Evolutionary conservation across 2,329 filamentous ascomycete species (phyloP).

Genomic region (Colletotrichum lupini): DNA sequence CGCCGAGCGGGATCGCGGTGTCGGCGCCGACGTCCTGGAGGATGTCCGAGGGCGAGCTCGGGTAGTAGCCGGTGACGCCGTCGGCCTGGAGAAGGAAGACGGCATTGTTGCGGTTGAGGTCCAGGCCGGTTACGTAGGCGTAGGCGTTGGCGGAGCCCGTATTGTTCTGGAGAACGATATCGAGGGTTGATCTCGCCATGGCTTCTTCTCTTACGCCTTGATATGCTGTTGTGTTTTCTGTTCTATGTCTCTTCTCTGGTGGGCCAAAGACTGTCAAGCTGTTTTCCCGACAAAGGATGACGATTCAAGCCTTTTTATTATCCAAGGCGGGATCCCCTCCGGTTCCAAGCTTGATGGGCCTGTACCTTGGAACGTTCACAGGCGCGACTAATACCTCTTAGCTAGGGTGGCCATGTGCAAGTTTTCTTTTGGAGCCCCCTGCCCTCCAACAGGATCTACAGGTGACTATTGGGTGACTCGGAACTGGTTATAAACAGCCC

Average conservation of each 20-base stretch:
- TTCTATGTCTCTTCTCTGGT: neutral
- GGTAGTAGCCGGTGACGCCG: constrained; percentile 73
- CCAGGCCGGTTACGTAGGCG: constrained; percentile 77
- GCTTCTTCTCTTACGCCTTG: constrained; percentile 12
- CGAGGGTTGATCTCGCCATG: constrained; percentile 56
- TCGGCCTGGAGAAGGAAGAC: constrained; percentile 74
- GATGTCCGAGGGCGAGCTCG: constrained; percentile 64
- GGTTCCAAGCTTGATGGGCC: neutral
- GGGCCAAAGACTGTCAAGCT: neutral
- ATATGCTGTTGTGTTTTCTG: neutral
- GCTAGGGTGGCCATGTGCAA: constrained; percentile 20
- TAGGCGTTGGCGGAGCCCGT: constrained; percentile 70
- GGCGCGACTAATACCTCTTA: neutral
- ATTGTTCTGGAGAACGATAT: constrained; percentile 73
- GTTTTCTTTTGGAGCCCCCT: neutral
- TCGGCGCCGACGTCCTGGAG: constrained; percentile 65
- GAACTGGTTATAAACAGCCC: neutral
- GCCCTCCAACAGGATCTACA: neutral
- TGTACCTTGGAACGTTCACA: neutral
- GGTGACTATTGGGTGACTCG: neutral
- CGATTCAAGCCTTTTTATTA: constrained; percentile 1
- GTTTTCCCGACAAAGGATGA: neutral
- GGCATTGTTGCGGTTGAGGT: constrained; percentile 67
- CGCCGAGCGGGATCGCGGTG: constrained; percentile 72
- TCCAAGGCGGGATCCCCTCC: neutral